A percentile compares a stretch with the other conserved stretches of the same genome.
Conservation (phyloP, 106 monocot genomes). For the Dioscorea alata region DNA sequence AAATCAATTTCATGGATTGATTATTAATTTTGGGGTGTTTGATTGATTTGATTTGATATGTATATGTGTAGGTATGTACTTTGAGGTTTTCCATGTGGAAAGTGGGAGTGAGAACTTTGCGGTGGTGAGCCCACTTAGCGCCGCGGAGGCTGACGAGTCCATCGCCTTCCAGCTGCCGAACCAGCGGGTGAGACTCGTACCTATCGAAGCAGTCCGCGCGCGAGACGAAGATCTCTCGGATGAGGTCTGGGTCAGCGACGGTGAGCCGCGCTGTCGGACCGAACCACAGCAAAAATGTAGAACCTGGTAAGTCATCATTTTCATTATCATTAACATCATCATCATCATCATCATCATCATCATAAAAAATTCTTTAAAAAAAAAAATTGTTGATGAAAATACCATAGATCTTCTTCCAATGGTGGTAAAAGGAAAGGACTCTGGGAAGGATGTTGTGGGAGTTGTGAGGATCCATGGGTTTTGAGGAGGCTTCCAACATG, state of each 20-base stretch:
- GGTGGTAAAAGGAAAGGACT: slow-evolving; percentile 87
- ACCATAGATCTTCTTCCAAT: slow-evolving; percentile 99
- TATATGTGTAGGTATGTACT: slow-evolving; percentile 6
- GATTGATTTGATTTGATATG: too few relatives aligned
- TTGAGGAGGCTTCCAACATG: slow-evolving; percentile 62
- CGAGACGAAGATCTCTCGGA: slow-evolving; percentile 66
- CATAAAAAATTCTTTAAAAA: background rate
- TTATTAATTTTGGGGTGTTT: too few relatives aligned
- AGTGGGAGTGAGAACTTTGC: slow-evolving; percentile 71
- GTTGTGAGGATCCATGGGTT: slow-evolving; percentile 39
- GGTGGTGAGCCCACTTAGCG: slow-evolving; percentile 80
- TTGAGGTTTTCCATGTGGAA: slow-evolving; percentile 95
- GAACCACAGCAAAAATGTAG: slow-evolving; percentile 86
- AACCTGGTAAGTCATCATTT: slow-evolving; percentile 28
- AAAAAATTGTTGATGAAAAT: too few relatives aligned
- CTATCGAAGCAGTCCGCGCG: slow-evolving; percentile 65
- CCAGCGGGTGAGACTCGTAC: slow-evolving; percentile 81
- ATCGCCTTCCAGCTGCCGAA: slow-evolving; percentile 90
- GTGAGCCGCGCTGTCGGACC: slow-evolving; percentile 75
- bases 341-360: background rate
- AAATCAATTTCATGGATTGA: too few relatives aligned
- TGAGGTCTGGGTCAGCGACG: slow-evolving; percentile 83
- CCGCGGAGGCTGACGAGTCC: slow-evolving; percentile 81
- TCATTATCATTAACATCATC: background rate
- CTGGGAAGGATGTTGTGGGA: slow-evolving; percentile 80